Evolutionary conservation across 495 filamentous ascomycete genomes (phyloP), one percentile per base, ranked within the genome.

Genomic region (Hypomontagnella monticulosa): DNA sequence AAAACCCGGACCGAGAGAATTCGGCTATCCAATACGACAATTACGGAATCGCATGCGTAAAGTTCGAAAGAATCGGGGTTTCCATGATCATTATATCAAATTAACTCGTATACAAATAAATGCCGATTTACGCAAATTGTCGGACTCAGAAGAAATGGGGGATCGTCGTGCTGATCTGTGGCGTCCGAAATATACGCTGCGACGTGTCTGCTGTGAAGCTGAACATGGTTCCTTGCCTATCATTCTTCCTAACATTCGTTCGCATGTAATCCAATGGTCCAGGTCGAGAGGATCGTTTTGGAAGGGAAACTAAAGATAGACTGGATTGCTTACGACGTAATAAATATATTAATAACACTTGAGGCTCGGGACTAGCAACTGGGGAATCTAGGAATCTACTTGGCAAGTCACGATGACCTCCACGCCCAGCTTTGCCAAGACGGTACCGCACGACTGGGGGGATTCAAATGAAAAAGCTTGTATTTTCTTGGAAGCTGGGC

Each of bases 381-480:
- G 23, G 2, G 23, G 2, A 27, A 3, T 27, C n/a, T n/a, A n/a
- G n/a, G 23, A 27, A n/a, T n/a, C n/a, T 27, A 27, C 23, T 27
- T 27, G 23, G 23, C 23, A 6, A 6, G 14, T 18, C 16, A 50
- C 1, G 30, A 18, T 9, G 20, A 46, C 23, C 53, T 52, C 54
- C 46, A 47, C 46, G 54, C 61, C 56, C 16, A 57, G 63, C 23
- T 41, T n/a, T 56, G 50, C 63, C 51, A 49, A 61, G 57, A 57
- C 43, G 44, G 44, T 46, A 44, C 34, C 43, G 44, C 41, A 43
- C 41, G 33, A 59, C 41, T 37, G 20, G 23, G 54, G 27, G 38
- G 41, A 62, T 62, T 34, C 11, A 44, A 15, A 12, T 19, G 4
- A 53, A 61, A 62, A 67, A 67, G 64, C 64, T 67, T 67, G 64